phyloP scores from a whole-genome alignment of 495 filamentous ascomycete species.

The Polyplosphaeria fusca region DNA sequence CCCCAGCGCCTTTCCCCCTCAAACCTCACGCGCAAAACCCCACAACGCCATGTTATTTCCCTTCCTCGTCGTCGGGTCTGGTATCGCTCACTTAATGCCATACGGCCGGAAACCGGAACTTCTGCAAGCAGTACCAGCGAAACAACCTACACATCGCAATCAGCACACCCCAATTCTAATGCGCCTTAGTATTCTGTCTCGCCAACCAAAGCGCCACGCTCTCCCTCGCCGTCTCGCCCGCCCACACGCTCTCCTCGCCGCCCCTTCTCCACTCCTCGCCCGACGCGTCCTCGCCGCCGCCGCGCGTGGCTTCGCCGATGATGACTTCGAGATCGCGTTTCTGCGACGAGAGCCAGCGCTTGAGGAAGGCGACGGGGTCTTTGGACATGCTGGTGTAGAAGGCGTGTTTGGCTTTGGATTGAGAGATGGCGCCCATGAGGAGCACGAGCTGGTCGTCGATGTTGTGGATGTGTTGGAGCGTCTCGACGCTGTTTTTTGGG shows the following conservation, averaged over 20 bases:
- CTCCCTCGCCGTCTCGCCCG: conserved; percentile 37
- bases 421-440: conserved; percentile 70
- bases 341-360: conserved; percentile 81
- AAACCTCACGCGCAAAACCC: too few relatives aligned
- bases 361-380: conserved; percentile 79
- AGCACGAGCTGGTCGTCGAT: conserved; percentile 83
- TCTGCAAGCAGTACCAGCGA: too few relatives aligned
- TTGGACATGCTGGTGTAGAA: conserved; percentile 73
- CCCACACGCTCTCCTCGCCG: conserved; percentile 55
- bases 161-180: too few relatives aligned
- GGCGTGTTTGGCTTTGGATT: conserved; percentile 78
- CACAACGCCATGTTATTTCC: too few relatives aligned
- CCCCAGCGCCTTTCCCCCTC: too few relatives aligned
- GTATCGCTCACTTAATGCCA: too few relatives aligned
- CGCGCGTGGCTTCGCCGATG: conserved; percentile 68
- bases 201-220: conserved; percentile 37
- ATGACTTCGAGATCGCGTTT: conserved; percentile 87
- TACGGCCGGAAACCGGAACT: too few relatives aligned
- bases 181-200: conserved; percentile 13
- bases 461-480: conserved; percentile 64
- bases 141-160: too few relatives aligned
- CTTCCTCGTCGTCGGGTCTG: too few relatives aligned
- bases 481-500: conserved; percentile 52
- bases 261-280: conserved; percentile 60
- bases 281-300: conserved; percentile 51